Evolutionary conservation across 352 stramenopile genomes (phyloP).

Genomic region (Phytophthora europaea): DNA sequence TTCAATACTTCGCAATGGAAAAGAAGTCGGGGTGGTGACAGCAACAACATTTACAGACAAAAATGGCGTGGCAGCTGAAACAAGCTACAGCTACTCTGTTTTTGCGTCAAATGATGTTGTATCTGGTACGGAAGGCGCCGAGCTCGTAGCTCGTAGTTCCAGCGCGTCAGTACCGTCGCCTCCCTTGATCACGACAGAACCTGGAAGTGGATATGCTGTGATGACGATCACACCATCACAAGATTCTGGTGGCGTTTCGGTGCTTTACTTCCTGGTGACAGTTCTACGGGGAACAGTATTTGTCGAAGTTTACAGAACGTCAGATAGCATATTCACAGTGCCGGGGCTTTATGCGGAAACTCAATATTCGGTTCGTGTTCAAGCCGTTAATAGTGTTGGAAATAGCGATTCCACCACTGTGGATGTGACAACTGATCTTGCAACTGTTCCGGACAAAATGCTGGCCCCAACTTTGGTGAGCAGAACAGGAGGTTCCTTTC

Average conservation of each 20-base stretch:
- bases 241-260: constrained; percentile 46
- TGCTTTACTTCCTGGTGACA: constrained; percentile 31
- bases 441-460: constrained; percentile 39
- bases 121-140: constrained; percentile 1
- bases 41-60: constrained; percentile 40
- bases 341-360: constrained; percentile 45
- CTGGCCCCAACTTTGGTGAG: constrained; percentile 23
- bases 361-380: constrained; percentile 39
- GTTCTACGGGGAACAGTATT: constrained; percentile 14
- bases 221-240: constrained; percentile 29
- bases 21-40: constrained; percentile 2
- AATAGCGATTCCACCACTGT: constrained; percentile 16
- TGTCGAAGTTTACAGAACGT: constrained; percentile 35
- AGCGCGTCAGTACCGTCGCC: constrained; percentile 24
- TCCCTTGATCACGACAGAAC: constrained; percentile 20
- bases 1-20: constrained; percentile 47
- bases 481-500: constrained; percentile 44
- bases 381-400: constrained; percentile 42
- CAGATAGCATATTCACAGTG: constrained; percentile 20
- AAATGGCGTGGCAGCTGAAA: constrained; percentile 32
- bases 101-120: constrained; percentile 41
- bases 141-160: constrained; percentile 30
- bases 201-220: constrained; percentile 40
- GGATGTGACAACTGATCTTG: constrained; percentile 28
- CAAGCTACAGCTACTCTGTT: constrained; percentile 55